Evolutionary conservation across 2,329 filamentous ascomycete species (phyloP).

Genomic region (Aspergillus sp.): DNA sequence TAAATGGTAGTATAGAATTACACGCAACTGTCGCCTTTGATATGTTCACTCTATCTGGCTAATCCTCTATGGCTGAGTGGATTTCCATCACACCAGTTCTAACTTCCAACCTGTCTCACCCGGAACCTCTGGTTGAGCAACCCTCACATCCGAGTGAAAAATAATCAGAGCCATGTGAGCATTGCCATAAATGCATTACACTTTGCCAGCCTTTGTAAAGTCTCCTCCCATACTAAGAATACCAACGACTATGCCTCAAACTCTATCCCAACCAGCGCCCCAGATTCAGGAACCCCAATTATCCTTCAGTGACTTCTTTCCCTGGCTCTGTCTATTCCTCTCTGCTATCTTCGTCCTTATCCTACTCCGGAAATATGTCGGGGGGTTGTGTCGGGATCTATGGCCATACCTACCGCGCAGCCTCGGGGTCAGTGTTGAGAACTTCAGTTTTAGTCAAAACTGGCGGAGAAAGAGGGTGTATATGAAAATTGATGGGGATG

Average conservation of each 20-base stretch:
- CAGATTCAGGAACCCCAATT: background rate
- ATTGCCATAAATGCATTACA: background rate
- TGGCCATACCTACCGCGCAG: background rate
- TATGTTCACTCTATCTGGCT: background rate
- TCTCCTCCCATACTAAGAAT: background rate
- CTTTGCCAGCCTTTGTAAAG: background rate
- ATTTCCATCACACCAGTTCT: background rate
- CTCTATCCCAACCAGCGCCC: background rate
- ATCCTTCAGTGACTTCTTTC: background rate
- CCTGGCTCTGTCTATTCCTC: background rate
- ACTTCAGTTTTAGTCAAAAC: background rate
- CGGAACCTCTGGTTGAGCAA: background rate
- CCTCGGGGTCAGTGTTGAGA: background rate
- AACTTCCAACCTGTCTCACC: background rate
- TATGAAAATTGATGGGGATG: background rate
- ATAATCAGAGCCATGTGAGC: background rate
- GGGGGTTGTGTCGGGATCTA: background rate
- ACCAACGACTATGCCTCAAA: background rate
- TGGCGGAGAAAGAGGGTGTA: background rate
- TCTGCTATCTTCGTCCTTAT: background rate
- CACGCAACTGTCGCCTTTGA: background rate
- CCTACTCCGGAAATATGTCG: background rate
- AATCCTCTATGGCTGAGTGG: background rate
- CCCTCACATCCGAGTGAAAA: too few species aligned
- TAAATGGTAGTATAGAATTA: too few species aligned